Evolutionary conservation across 192 early-diverging fungal species (phyloP), one percentile per base, ranked within the genome.

Genomic region (Diversispora epigaea): DNA sequence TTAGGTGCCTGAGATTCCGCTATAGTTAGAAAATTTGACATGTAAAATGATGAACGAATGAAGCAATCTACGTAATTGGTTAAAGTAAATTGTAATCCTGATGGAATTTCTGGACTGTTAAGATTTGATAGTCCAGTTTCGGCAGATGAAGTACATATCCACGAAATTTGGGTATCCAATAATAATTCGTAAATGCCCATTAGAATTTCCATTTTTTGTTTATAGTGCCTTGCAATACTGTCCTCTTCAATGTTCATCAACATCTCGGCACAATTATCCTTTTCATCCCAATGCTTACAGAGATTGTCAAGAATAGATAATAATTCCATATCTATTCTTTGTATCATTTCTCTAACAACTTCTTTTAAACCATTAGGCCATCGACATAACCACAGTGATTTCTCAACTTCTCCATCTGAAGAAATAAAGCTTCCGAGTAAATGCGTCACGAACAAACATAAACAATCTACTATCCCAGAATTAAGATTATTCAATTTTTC

Each of bases 291-390:
- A 41, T 22, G 25, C 14, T 47, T 41, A 40, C 70, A 72, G 14
- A 21, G 19, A 56, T 72, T 55, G n/a, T 57, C 25, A 17, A 72
- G 22, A 17, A 56, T 56, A 0, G 32, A 54, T 47, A 72, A n/a
- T 12, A 72, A 39, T 12, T 58, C 55, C 15, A 45, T 21, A 21
- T 55, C 54, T 45, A 56, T 41, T 22, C 49, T 52, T 10, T 43
- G 14, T 22, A 72, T 5, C 4, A 72, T 56, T 7, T 46, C 43
- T 22, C 56, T 44, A 19, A 75, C 45, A 43, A 58, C 25, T 40
- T 75, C 73, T 55, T 63, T 65, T 22, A 75, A 49, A 41, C 44
- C 62, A 65, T 75, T 62, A 6, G 73, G 73, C 73, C 73, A 75
- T 6, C 73, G 61, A 54, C n/a, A 65, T 32, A 62, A 41, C 73